phyloP scores from a whole-genome alignment of 352 stramenopile genomes.

The Globisporangium okanoganense region DNA sequence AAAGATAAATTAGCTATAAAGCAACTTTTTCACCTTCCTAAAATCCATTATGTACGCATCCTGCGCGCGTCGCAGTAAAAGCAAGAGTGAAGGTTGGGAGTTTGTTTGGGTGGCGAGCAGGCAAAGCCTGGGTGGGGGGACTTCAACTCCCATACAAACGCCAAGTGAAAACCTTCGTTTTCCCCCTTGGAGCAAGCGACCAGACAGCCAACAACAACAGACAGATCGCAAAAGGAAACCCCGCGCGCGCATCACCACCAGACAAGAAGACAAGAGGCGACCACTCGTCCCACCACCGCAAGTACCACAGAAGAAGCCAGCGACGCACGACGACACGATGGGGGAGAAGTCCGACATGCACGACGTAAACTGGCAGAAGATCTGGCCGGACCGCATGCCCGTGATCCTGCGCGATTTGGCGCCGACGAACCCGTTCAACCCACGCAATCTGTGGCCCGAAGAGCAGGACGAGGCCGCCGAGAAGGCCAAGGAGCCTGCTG shows the following conservation, averaged over 20 bases:
- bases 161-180: not conserved
- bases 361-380: slow-evolving; percentile 88
- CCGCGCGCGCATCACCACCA: not conserved
- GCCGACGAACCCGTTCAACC: slow-evolving; percentile 85
- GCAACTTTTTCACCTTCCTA: no score
- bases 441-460: slow-evolving; percentile 80
- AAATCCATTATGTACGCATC: no score
- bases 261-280: not conserved
- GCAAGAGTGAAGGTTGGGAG: not conserved
- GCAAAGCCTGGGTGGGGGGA: not conserved
- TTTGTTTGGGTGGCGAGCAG: slow-evolving; percentile 9
- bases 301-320: not conserved
- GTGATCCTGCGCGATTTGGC: slow-evolving; percentile 84
- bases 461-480: slow-evolving; percentile 45
- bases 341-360: slow-evolving; percentile 75
- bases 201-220: not conserved
- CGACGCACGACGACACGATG: slow-evolving; percentile 23
- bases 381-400: slow-evolving; percentile 85
- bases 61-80: no score
- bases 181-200: not conserved
- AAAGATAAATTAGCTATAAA: no score
- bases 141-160: slow-evolving; percentile 9
- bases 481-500: slow-evolving; percentile 9
- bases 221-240: slow-evolving; percentile 15
- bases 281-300: not conserved